These are phyloP conservation scores for Agrocybe praecox DNA, from an alignment of 768 basidiomycete genomes.

Conservation along the genomic window DNA sequence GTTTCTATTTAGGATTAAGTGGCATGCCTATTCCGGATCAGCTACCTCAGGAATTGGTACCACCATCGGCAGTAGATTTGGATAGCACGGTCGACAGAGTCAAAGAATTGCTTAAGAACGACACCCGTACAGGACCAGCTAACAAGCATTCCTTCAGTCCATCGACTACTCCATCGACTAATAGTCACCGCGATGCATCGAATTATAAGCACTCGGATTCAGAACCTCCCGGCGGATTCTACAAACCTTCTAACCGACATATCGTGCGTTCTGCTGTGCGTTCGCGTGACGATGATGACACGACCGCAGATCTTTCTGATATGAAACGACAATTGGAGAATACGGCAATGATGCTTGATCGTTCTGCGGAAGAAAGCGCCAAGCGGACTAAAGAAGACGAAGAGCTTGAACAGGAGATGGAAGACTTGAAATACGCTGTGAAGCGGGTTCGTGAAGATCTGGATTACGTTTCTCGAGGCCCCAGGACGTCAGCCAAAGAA, in stretches of 20 bases:
- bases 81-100: conserved; percentile 88
- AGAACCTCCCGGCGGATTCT: conserved; percentile 62
- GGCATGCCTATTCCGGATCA: conserved; percentile 88
- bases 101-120: conserved; percentile 85
- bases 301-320: conserved; percentile 74
- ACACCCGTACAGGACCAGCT: conserved; percentile 74
- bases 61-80: conserved; percentile 89
- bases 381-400: conserved; percentile 80
- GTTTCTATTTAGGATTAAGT: conserved; percentile 68
- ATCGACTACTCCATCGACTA: conserved; percentile 46
- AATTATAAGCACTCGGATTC: conserved; percentile 85
- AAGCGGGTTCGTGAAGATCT: conserved; percentile 89
- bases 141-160: conserved; percentile 75
- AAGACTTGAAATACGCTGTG: conserved; percentile 83
- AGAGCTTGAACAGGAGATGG: conserved; percentile 86
- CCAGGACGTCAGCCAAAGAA: conserved; percentile 72
- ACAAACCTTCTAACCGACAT: conserved; percentile 82
- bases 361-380: conserved; percentile 63
- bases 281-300: conserved; percentile 67
- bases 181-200: conserved; percentile 80
- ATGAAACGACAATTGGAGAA: conserved; percentile 83
- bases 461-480: conserved; percentile 80
- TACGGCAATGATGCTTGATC: conserved; percentile 81
- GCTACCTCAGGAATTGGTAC: conserved; percentile 88
- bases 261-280: conserved; percentile 84